Conservation (phyloP, 2,329 filamentous ascomycete genomes). For the Ceratocystis albifundus region DNA sequence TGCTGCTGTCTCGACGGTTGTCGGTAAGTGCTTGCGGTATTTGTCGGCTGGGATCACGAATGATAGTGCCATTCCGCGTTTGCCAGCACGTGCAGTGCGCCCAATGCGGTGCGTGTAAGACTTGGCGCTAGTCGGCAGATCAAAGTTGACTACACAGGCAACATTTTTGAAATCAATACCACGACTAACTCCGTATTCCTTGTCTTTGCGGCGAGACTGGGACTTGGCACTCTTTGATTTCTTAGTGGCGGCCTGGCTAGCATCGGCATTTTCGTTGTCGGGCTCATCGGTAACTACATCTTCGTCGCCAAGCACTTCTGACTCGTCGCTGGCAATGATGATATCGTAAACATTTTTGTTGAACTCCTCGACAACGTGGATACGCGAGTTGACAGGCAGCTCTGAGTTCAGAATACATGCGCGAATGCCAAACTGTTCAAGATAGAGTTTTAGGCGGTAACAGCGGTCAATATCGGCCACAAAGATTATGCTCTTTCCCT, state of each 20-base stretch:
- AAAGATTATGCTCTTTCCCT: constrained; percentile 66
- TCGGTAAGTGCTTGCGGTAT: constrained; percentile 83
- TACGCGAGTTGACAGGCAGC: constrained; percentile 78
- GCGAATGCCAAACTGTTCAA: constrained; percentile 93
- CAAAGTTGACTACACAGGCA: constrained; percentile 90
- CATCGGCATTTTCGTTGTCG: constrained; percentile 28
- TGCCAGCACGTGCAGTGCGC: constrained; percentile 79
- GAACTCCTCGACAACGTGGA: constrained; percentile 95
- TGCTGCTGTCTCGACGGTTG: constrained; percentile 60
- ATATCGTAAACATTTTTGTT: constrained; percentile 96
- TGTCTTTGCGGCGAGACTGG: constrained; percentile 54
- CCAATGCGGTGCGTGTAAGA: constrained; percentile 97
- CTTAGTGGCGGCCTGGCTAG: constrained; percentile 27
- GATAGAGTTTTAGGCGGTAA: constrained; percentile 85
- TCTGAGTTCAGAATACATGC: constrained; percentile 92
- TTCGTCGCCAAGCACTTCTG: constrained; percentile 65
- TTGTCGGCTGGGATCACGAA: constrained; percentile 76
- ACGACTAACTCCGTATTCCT: constrained; percentile 88
- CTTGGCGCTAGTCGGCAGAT: constrained; percentile 75
- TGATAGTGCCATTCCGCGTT: constrained; percentile 88
- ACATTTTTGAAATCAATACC: constrained; percentile 97
- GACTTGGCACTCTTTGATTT: constrained; percentile 24
- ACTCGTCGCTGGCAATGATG: constrained; percentile 89
- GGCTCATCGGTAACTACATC: constrained; percentile 32
- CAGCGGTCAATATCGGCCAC: constrained; percentile 78